Evolutionary conservation across 805 yeast species (phyloP), one percentile per base, ranked within the genome.

Genomic region (Sungouiella blattae): DNA sequence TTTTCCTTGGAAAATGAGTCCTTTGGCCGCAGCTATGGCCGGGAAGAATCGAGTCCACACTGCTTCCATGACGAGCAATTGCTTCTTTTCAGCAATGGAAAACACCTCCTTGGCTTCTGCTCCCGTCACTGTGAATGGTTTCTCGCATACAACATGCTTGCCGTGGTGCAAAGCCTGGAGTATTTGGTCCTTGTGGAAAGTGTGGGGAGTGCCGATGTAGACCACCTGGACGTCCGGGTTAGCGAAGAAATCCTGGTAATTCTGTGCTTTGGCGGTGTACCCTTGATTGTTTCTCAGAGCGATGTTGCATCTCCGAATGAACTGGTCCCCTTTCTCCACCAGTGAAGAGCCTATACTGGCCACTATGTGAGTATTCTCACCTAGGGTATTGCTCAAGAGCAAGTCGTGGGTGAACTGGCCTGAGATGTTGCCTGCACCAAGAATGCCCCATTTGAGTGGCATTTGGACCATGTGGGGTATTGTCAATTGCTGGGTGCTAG

Each of bases 1-100:
- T 37, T 63, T 60, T 16, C 71, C 65, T 13, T 63, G 59, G 41
- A 59, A 65, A 14, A 75, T 41, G 37, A 59, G 53, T 20, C 59
- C 39, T 35, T 64, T 50, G 30, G 71, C 52, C 30, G 59, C 57
- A 13, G 49, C 43, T 14, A 68, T 50, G 4, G 72, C 40, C 2
- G 83, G 83, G 58, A 73, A 70, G 43, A 69, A 74, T 32, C 77
- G 60, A 4, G 79, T 68, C 81, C 81, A 75, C 34, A 73, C 68
- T 4, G 75, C 83, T 52, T 78, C 84, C 80, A 78, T 71, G 24
- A 78, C 55, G 40, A 71, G 75, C 32, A 65, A 48, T 1, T 62
- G 58, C 50, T 68, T 65, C 36, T 51, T 40, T 44, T 60, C 58
- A 3, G 83, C 83, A 30, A 67, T 58, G 1, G 50, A 58, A 32